Base-by-base conservation (phyloP, 176 grass and related monocot genomes). In the Hordeum marinum region DNA sequence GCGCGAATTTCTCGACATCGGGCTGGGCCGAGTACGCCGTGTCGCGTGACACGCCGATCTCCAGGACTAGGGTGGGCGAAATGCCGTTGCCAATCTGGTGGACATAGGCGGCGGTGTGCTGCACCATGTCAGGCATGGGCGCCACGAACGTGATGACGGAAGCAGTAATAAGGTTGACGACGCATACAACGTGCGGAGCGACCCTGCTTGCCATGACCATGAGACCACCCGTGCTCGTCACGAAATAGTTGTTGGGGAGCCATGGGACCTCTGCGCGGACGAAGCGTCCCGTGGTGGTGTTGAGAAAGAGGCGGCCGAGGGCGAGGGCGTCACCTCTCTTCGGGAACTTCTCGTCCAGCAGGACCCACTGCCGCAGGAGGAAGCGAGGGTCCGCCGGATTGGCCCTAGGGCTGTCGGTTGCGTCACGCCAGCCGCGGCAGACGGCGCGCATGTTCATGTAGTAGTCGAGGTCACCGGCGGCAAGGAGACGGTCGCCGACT, bases 271-370 rank as follows among this genome's bases (percentile, higher is more conserved):
- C 69, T 8, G 4, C 11, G 26, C 57, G 26, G 55, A 75, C 17
- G 37, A 32, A 83, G 81, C 68, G 68, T 3, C 69, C 57, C 10
- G 39, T 75, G 39, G 18, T 3, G 40, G 41, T 46, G 82, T 84
- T 75, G 55, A 84, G 26, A 58, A 84, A 84, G 82, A 64, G 57
- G 57, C 40, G 20, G 68, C 70, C 7, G 18, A 13, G 7, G 81
- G 12, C 2, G 25, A 24, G 29, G 29, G 29, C 29, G n/a, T n/a
- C n/a, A n/a, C n/a, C n/a, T n/a, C n/a, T n/a, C n/a, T n/a, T n/a
- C n/a, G n/a, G n/a, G n/a, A n/a, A n/a, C n/a, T n/a, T n/a, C n/a
- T n/a, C n/a, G n/a, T n/a, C n/a, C n/a, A n/a, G n/a, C n/a, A n/a
- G n/a, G n/a, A n/a, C n/a, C n/a, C n/a, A n/a, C n/a, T n/a, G n/a